Conservation (phyloP, 2,329 filamentous ascomycete species). For the Pezicula neosporulosa region DNA sequence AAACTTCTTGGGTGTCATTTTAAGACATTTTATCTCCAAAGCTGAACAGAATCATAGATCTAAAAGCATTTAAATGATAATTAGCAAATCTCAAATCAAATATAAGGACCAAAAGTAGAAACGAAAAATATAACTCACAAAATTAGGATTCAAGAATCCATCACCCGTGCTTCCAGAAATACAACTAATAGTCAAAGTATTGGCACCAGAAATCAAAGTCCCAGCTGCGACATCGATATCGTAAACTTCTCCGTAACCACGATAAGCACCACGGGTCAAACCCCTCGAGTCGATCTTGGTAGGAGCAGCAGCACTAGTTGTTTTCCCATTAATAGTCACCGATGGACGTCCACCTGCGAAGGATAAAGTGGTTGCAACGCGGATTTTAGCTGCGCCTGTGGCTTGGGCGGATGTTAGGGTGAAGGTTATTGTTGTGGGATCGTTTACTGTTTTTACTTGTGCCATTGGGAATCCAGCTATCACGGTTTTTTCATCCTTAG, state of each 20-base stretch:
- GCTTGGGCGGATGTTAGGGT: constrained; percentile 44
- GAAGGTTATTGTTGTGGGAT: constrained; percentile 58
- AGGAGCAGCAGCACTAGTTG: constrained; percentile 47
- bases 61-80: too few relatives aligned
- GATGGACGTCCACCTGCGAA: constrained; percentile 58
- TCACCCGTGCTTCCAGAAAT: too few relatives aligned
- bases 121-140: too few relatives aligned
- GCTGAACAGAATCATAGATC: too few relatives aligned
- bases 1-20: too few relatives aligned
- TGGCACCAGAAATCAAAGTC: constrained; percentile 54
- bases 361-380: constrained; percentile 61
- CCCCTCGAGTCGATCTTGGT: constrained; percentile 62
- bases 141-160: too few relatives aligned
- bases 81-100: too few relatives aligned
- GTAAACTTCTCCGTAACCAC: constrained; percentile 62
- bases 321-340: constrained; percentile 53
- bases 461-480: constrained; percentile 61
- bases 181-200: constrained; percentile 35
- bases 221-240: constrained; percentile 57
- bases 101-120: too few relatives aligned
- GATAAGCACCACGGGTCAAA: constrained; percentile 62
- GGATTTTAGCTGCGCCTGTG: constrained; percentile 51
- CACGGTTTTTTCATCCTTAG: too few relatives aligned
- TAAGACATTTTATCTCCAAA: too few relatives aligned
- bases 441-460: constrained; percentile 57